Evolutionary conservation across 176 grass and related monocot species (phyloP).

Genomic region (Oryza rufipogon): DNA sequence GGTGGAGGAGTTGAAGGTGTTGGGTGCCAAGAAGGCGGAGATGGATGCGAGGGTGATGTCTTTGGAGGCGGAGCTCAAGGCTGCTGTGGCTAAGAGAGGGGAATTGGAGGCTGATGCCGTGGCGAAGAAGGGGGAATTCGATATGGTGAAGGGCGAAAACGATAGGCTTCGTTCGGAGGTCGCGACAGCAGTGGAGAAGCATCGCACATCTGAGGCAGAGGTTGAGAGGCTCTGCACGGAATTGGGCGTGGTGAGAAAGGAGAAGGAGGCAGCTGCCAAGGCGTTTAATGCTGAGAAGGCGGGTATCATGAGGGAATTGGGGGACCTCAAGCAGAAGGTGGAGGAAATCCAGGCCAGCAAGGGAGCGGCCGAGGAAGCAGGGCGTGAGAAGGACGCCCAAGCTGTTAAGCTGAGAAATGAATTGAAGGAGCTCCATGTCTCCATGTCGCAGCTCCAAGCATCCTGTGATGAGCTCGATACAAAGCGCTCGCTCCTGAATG

Average conservation of each 20-base stretch:
- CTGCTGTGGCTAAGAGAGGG: slow-evolving; percentile 19
- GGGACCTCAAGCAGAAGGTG: slow-evolving; percentile 23
- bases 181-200: slow-evolving; percentile 9
- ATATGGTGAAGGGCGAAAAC: slow-evolving; percentile 43
- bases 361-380: slow-evolving; percentile 22
- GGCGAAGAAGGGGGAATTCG: slow-evolving; percentile 30
- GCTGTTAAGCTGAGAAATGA: slow-evolving; percentile 33
- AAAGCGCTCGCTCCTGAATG: slow-evolving; percentile 5
- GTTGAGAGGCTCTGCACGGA: slow-evolving; percentile 40
- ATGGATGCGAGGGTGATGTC: slow-evolving; percentile 22
- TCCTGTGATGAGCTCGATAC: slow-evolving; percentile 26
- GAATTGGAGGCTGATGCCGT: slow-evolving; percentile 42
- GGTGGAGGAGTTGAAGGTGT: slow-evolving; percentile 47
- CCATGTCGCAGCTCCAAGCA: slow-evolving; percentile 45
- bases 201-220: slow-evolving; percentile 38
- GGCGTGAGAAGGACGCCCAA: slow-evolving; percentile 39
- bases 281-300: slow-evolving; percentile 44
- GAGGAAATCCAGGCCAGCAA: slow-evolving; percentile 48
- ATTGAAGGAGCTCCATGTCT: slow-evolving; percentile 43
- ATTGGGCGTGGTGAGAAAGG: slow-evolving; percentile 36
- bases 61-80: slow-evolving; percentile 22
- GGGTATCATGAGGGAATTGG: slow-evolving; percentile 3
- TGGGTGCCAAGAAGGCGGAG: slow-evolving; percentile 34
- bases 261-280: slow-evolving; percentile 41
- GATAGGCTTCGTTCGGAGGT: slow-evolving; percentile 34